Conservation (phyloP, 352 stramenopile genomes). For the Phytophthora sp. region DNA sequence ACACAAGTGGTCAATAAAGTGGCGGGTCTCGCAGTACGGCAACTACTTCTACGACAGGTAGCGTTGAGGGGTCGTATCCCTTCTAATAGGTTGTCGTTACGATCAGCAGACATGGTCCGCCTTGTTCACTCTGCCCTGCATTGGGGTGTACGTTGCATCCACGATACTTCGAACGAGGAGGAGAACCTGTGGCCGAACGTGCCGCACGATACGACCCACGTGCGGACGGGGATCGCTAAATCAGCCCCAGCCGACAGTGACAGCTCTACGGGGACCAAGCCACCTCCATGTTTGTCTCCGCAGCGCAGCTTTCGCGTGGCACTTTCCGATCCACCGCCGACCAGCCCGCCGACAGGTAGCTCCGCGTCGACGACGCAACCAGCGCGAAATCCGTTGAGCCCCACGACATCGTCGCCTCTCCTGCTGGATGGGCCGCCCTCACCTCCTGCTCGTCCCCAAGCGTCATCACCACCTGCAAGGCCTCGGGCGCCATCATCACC, state of each 20-base stretch:
- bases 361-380: background rate
- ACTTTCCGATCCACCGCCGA: background rate
- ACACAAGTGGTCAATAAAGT: too few species aligned
- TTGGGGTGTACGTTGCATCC: slow-evolving; percentile 1
- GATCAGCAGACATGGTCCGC: too few species aligned
- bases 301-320: background rate
- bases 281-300: background rate
- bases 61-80: too few species aligned
- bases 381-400: background rate
- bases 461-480: too few species aligned
- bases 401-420: slow-evolving; percentile 1
- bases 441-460: background rate
- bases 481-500: too few species aligned
- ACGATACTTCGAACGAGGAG: background rate
- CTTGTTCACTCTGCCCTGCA: background rate
- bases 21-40: background rate
- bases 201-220: background rate
- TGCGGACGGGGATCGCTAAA: background rate
- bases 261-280: background rate
- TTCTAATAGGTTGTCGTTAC: too few species aligned
- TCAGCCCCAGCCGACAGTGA: background rate
- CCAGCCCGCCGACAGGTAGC: background rate
- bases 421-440: background rate
- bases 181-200: slow-evolving; percentile 10
- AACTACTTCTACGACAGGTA: too few species aligned